These are phyloP conservation scores for Telopea speciosissima DNA, from an alignment of 177 flowering plant genomes.

Conservation along the genomic window DNA sequence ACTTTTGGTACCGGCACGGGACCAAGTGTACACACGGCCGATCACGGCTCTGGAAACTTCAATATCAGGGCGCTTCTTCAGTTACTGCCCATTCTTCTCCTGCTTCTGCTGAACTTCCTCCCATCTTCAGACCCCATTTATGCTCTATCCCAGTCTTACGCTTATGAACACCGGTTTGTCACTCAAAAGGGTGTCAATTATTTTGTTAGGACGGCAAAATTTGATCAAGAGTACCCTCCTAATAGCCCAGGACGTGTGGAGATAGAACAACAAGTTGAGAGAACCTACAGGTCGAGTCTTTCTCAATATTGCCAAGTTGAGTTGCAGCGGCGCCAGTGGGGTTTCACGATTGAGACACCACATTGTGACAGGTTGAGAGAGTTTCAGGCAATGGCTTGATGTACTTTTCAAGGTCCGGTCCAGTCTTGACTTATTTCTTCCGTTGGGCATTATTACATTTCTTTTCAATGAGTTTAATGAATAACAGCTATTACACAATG, in stretches of 20 bases:
- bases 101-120: slow-evolving; percentile 54
- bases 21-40: slow-evolving; percentile 31
- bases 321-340: slow-evolving; percentile 74
- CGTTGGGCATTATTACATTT: not conserved
- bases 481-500: not conserved
- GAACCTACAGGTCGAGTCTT: slow-evolving; percentile 46
- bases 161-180: slow-evolving; percentile 35
- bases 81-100: slow-evolving; percentile 62
- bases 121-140: slow-evolving; percentile 71
- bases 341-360: slow-evolving; percentile 52
- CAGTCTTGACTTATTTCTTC: slow-evolving; percentile 3
- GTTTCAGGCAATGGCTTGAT: slow-evolving; percentile 38
- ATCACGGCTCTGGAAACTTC: slow-evolving; percentile 39
- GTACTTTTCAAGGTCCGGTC: slow-evolving; percentile 25
- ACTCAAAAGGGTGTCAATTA: slow-evolving; percentile 61
- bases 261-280: slow-evolving; percentile 49
- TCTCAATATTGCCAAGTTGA: slow-evolving; percentile 64
- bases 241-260: slow-evolving; percentile 32
- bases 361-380: slow-evolving; percentile 61
- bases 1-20: slow-evolving; percentile 58
- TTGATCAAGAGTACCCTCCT: slow-evolving; percentile 65
- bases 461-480: not conserved
- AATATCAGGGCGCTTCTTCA: slow-evolving; percentile 48
- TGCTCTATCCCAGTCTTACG: slow-evolving; percentile 39
- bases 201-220: slow-evolving; percentile 55